Evolutionary conservation across 1,284 basidiomycete genomes (phyloP), one percentile per base, ranked within the genome.

Genomic region (Rhodotorula glutinis): DNA sequence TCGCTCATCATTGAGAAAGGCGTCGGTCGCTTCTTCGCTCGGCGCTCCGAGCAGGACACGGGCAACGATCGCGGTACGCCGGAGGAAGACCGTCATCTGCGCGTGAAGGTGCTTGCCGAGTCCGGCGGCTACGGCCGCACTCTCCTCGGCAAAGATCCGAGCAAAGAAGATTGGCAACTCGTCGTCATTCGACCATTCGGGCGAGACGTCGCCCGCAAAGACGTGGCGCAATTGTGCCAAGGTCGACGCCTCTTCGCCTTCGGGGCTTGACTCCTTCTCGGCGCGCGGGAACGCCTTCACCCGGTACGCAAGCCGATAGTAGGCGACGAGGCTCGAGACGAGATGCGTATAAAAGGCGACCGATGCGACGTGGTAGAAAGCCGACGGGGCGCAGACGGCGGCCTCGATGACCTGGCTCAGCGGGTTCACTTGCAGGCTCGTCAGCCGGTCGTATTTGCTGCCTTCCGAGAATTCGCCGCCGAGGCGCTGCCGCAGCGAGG

Each of bases 291-390:
- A 51, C 9, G 49, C 16, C 49, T 27, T 11, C 11, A 51, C 25
- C 41, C 44, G 30, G 33, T 56, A 60, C 13, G 55, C 52, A 0
- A 44, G 9, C 21, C 47, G 49, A 30, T 54, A 61, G 62, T 95
- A 81, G 0, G 89, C 89, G 54, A 96, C 85, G 74, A 91, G 88
- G 1, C 87, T 87, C 11, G 92, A 86, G 0, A 91, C 89, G 38
- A 97, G 83, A 73, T 88, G 88, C 11, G 91, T 90, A 76, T 94
- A 94, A 79, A 93, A 97, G 4, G 88, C 85, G 74, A 95, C 83
- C 54, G 90, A 83, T 38, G 92, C 84, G 57, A 94, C 87, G 73
- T 94, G 88, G 41, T 88, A 86, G 43, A 97, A 84, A 76, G 92
- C 88, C 66, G 92, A 90, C 0, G 92, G 92, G 0, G 89, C 87